Conservation (phyloP, 129 eudicot genomes). For the Lonicera japonica region DNA sequence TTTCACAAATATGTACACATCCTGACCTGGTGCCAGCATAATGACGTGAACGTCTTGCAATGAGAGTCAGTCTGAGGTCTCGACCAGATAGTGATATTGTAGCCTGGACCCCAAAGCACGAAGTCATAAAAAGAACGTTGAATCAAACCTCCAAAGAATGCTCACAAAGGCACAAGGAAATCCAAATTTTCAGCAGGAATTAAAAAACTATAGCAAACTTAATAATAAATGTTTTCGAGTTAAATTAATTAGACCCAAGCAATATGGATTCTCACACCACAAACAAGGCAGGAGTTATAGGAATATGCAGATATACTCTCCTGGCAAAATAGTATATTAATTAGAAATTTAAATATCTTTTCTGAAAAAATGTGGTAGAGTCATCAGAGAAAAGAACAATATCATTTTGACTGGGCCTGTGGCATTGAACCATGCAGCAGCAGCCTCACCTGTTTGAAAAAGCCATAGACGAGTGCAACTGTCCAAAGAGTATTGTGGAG, state of each 20-base stretch:
- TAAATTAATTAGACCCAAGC: neutral
- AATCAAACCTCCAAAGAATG: neutral
- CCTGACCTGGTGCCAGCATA: conserved; percentile 82
- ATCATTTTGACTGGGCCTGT: neutral
- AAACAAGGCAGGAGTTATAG: no score
- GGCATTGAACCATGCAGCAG: neutral
- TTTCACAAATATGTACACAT: neutral
- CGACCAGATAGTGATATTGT: conserved; percentile 49
- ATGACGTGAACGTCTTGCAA: conserved; percentile 81
- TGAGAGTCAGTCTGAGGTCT: conserved; percentile 50
- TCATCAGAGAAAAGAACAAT: neutral
- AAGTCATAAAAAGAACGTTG: conserved; percentile 14
- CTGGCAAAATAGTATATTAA: neutral
- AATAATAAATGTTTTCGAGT: neutral
- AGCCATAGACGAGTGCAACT: conserved; percentile 86
- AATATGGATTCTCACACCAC: neutral
- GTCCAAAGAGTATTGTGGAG: conserved; percentile 78
- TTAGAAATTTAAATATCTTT: neutral
- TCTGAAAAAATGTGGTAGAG: neutral
- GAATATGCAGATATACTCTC: conserved; percentile 2
- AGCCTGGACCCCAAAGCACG: conserved; percentile 37
- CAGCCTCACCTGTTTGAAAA: conserved; percentile 61
- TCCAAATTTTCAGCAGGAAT: conserved; percentile 7
- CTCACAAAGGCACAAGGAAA: neutral
- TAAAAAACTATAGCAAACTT: neutral